Evolutionary conservation across 331 rosid species (phyloP), one percentile per base, ranked within the genome.

Genomic region (Prunus yedoensis): DNA sequence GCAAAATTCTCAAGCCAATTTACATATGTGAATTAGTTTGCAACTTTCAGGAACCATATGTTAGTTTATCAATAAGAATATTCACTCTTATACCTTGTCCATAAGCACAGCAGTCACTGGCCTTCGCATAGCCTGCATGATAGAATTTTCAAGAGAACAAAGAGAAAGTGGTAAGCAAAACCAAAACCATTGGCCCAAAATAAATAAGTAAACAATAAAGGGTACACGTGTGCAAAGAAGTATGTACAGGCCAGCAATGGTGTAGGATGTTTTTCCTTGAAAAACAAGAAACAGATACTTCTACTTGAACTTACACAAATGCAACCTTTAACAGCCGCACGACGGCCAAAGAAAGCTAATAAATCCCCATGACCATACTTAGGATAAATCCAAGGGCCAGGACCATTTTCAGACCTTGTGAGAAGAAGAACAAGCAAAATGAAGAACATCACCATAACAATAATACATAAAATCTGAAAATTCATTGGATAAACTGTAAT

Each of bases 311-410:
- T 89, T 92, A 92, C 97, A 72, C 90, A 85, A 71, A 92, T 79
- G 91, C 96, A 92, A 67, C 96, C 96, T 83, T 92, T 95, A 66
- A 95, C 97, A 81, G 99, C 97, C 71, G 97, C 97, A 69, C 93
- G 93, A 14, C 94, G 96, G 66, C 93, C 88, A 85, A 90, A 95
- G 67, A 91, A 96, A 84, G 89, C 96, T 45, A 91, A 86, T 56
- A 92, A 83, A 79, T 95, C 99, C 74, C 97, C 97, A 71, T 87
- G 90, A 72, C 99, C 99, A 60, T 92, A 95, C 67, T 87, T 68
- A 80, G 99, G 96, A 83, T 92, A 95, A 65, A 92, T 81, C 66
- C 92, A 75, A 73, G 97, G 94, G 69, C 99, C 91, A 1, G 86
- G 84, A 18, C 91, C 97, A 92, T 32, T 32, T 32, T 89, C 84